Evolutionary conservation across 2,329 filamentous ascomycete species (phyloP), one percentile per base, ranked within the genome.

Genomic region (Epichloe coenophiala): DNA sequence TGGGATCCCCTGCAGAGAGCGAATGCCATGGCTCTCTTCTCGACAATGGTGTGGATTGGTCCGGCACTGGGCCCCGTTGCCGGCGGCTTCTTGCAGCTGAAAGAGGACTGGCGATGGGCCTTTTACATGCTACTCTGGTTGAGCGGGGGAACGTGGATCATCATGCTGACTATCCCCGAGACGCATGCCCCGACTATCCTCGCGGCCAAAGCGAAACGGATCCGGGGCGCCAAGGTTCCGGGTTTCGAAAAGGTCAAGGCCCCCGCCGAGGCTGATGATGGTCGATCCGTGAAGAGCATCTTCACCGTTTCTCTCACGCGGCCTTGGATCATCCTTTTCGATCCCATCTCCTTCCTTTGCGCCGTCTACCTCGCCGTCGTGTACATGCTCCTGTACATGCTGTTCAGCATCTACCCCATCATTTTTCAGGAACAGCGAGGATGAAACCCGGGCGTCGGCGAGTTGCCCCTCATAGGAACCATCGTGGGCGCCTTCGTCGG

Each of bases 141-240:
- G 0, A 70, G 65, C 3, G 70, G 58, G 1, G 55, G 58, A 5
- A 68, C 69, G 0, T 60, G 60, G 3, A 2, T 71, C 6, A 50
- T 77, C 3, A 74, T 81, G 71, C 67, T 80, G 48, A 76, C 76
- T 0, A 74, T 82, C 7, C 79, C 78, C 1, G 78, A 82, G 58
- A 82, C 79, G 0, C 72, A 73, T 37, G 69, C 68, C 0, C 71
- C 69, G 0, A 71, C 65, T 4, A 67, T 83, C 4, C 65, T 83
- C 23, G 60, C 68, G 2, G 68, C 73, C 54, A 80, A 80, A 56
- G 79, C 79, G 1, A 63, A 63, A 44, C 69, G 77, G 4, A 71
- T 83, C 35, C 65, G 75, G 4, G 60, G 63, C 9, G 61, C 71
- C 11, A 68, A 72, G 35, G 68, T 79, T 2, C 68, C 70, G 0